These are phyloP conservation scores for Mycena floridula DNA, from an alignment of 768 basidiomycete genomes.

Conservation along the genomic window DNA sequence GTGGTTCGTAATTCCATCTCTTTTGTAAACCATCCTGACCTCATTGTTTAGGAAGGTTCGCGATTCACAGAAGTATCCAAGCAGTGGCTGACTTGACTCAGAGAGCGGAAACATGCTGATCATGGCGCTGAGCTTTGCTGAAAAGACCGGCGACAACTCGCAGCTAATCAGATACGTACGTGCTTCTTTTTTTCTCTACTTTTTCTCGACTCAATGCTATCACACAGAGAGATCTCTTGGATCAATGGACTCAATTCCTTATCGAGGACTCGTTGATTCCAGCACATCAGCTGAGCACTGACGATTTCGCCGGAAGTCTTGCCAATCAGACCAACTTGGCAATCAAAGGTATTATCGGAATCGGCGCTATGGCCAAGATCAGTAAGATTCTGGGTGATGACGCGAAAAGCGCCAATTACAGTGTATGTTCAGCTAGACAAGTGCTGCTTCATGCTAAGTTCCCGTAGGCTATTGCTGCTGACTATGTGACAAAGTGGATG, in stretches of 20 bases:
- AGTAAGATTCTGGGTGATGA: constrained; percentile 20
- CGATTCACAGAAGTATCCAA: no score
- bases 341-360: constrained; percentile 50
- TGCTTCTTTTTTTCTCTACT: constrained; percentile 1
- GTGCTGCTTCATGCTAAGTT: background rate
- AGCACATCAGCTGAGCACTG: constrained; percentile 30
- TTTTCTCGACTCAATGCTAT: no score
- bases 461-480: constrained; percentile 30
- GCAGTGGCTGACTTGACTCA: no score
- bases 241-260: constrained; percentile 48
- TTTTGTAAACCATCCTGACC: no score
- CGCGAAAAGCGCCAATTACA: constrained; percentile 20
- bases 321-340: constrained; percentile 52
- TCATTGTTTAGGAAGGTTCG: no score
- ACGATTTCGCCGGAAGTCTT: constrained; percentile 20
- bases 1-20: no score
- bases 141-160: constrained; percentile 24
- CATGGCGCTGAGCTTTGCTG: constrained; percentile 38
- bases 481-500: constrained; percentile 22
- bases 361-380: constrained; percentile 13
- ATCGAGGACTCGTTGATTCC: constrained; percentile 30
- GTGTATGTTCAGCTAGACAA: constrained; percentile 8
- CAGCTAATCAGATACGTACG: constrained; percentile 32
- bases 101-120: constrained; percentile 58
- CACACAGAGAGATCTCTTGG: constrained; percentile 40